phyloP scores from a whole-genome alignment of 495 filamentous ascomycete species.

The Tuber calosporum region DNA sequence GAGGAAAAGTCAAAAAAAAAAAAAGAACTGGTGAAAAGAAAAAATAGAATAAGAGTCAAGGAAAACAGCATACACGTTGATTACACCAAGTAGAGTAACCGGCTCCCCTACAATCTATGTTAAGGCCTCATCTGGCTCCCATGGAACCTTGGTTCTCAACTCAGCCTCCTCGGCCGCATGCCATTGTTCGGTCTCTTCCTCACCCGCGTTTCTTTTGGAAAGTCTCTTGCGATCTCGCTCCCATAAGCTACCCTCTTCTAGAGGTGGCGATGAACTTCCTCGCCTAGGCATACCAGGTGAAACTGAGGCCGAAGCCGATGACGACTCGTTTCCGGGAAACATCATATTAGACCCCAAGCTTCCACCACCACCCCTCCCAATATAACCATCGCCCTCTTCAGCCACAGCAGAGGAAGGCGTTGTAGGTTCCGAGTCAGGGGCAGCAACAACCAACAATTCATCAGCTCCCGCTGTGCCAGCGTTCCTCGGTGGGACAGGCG shows the following conservation, averaged over 20 bases:
- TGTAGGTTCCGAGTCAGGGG: conserved; percentile 55
- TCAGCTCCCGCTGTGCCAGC: conserved; percentile 43
- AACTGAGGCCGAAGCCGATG: conserved; percentile 12
- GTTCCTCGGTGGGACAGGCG: conserved; percentile 45
- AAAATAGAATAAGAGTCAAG: background rate
- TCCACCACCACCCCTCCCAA: conserved; percentile 15
- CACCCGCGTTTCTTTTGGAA: conserved; percentile 24
- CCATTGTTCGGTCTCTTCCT: conserved; percentile 35
- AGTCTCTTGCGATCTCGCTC: conserved; percentile 28
- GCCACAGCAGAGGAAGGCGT: conserved; percentile 44
- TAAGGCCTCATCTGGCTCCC: conserved; percentile 35
- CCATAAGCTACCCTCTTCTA: conserved; percentile 19
- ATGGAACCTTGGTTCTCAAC: conserved; percentile 34
- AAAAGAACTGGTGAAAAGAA: background rate
- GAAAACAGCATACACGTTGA: background rate
- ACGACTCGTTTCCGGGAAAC: conserved; percentile 16
- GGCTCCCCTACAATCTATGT: background rate
- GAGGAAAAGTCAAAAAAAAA: background rate
- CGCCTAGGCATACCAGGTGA: conserved; percentile 24
- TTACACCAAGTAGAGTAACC: background rate
- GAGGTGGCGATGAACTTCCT: conserved; percentile 22
- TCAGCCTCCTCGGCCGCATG: conserved; percentile 40
- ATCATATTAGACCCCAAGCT: conserved; percentile 29
- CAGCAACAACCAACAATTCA: conserved; percentile 54
- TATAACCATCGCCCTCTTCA: conserved; percentile 26